Percentiles rank a stretch among this genome's conserved stretches.
Evolutionary conservation across 2,329 filamentous ascomycete species (phyloP).

Genomic region (Talaromyces islandicus): DNA sequence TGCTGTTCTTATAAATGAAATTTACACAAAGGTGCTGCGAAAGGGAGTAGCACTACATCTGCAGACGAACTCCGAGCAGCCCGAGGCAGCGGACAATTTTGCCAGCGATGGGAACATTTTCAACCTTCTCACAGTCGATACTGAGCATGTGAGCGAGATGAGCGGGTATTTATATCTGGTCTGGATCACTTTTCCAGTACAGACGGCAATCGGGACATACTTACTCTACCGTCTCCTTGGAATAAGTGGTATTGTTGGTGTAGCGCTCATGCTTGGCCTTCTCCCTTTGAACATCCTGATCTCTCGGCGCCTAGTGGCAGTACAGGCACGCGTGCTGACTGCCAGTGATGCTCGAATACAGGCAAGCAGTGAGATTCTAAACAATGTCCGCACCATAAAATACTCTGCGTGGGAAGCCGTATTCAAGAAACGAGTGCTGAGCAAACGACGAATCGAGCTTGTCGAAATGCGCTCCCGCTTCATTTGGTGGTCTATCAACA

Average conservation of each 20-base stretch:
- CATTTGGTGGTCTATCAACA: slow-evolving; percentile 2
- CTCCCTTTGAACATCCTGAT: slow-evolving; percentile 1
- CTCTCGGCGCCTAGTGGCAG: background rate
- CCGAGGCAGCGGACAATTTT: no score
- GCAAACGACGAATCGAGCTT: background rate
- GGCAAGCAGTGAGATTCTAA: background rate
- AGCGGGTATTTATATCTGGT: background rate
- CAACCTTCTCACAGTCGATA: slow-evolving; percentile 1
- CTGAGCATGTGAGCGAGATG: background rate
- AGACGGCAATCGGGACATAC: background rate
- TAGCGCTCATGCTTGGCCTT: background rate
- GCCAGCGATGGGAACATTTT: slow-evolving; percentile 3
- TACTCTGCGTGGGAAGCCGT: slow-evolving; percentile 1
- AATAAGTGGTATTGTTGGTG: background rate
- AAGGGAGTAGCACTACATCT: background rate
- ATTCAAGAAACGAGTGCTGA: background rate
- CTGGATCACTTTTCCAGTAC: slow-evolving; percentile 1
- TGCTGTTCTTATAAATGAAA: slow-evolving; percentile 1
- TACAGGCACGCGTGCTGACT: background rate
- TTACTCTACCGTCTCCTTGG: slow-evolving; percentile 1
- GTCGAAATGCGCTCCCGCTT: background rate
- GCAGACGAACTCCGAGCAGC: background rate
- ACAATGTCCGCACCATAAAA: background rate
- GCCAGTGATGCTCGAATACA: background rate
- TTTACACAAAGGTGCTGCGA: background rate